These are phyloP conservation scores for Boletus tomentosulus DNA, from an alignment of 768 basidiomycete species.

Conservation along the genomic window DNA sequence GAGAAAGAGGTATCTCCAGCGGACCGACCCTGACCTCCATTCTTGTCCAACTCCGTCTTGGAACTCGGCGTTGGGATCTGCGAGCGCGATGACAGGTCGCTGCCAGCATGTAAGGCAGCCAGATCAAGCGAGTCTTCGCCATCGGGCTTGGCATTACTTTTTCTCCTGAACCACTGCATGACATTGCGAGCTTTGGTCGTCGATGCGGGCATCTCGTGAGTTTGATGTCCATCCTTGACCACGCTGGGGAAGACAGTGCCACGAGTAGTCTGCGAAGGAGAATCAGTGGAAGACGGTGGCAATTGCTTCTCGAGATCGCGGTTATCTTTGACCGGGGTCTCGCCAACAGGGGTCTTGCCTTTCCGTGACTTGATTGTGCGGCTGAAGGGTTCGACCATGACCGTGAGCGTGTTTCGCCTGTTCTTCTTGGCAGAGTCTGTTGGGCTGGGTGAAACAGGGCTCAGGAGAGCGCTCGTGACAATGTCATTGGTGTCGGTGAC, in stretches of 20 bases:
- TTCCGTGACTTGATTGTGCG: conserved; percentile 39
- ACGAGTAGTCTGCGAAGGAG: conserved; percentile 26
- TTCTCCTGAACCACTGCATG: conserved; percentile 96
- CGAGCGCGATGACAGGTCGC: conserved; percentile 26
- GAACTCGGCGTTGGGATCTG: conserved; percentile 29
- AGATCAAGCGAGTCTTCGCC: conserved; percentile 19
- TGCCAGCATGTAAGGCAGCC: conserved; percentile 14
- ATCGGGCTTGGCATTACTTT: conserved; percentile 46
- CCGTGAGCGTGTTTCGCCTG: conserved; percentile 78
- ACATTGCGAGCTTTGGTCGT: conserved; percentile 91
- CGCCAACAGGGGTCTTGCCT: conserved; percentile 31
- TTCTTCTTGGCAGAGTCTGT: conserved; percentile 47
- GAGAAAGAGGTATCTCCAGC: conserved; percentile 32
- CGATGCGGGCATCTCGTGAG: conserved; percentile 55
- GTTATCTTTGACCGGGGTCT: conserved; percentile 41
- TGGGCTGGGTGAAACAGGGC: conserved; percentile 31
- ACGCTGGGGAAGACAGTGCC: conserved; percentile 25
- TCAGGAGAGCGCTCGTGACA: conserved; percentile 32
- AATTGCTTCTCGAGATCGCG: conserved; percentile 36
- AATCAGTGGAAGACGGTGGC: conserved; percentile 28
- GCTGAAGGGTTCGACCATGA: conserved; percentile 79
- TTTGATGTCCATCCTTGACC: conserved; percentile 23
- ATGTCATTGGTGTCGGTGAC: conserved; percentile 16
- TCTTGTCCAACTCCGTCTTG: conserved; percentile 20
- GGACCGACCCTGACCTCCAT: conserved; percentile 21